phyloP scores from a whole-genome alignment of 768 basidiomycete genomes.

The Mycena alexandri region DNA sequence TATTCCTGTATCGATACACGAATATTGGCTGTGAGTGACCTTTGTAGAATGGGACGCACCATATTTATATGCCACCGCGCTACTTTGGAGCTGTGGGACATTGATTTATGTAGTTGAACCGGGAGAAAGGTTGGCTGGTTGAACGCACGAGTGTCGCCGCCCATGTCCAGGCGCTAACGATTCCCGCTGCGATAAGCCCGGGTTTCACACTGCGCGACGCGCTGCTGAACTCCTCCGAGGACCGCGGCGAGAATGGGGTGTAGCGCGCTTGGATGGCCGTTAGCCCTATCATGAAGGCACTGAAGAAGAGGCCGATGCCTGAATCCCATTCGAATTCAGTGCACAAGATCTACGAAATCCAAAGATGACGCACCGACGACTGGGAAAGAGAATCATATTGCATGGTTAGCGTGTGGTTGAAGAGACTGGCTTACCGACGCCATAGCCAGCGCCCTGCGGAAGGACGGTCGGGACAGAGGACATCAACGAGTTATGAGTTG shows the following conservation, averaged over 20 bases:
- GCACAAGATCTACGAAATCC: background rate
- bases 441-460: constrained; percentile 89
- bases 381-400: constrained; percentile 35
- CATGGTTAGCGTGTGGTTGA: background rate
- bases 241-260: constrained; percentile 82
- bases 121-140: background rate
- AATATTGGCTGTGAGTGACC: background rate
- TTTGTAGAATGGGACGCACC: constrained; percentile 50
- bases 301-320: constrained; percentile 93
- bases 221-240: constrained; percentile 86
- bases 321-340: background rate
- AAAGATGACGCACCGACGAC: constrained; percentile 60
- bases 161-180: constrained; percentile 95
- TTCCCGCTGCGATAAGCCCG: constrained; percentile 92
- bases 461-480: constrained; percentile 54
- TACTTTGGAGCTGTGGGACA: constrained; percentile 72
- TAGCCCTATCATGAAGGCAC: constrained; percentile 81
- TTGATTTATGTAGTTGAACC: background rate
- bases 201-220: constrained; percentile 90
- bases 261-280: constrained; percentile 89
- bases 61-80: constrained; percentile 87
- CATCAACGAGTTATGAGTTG: background rate
- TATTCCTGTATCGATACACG: constrained; percentile 58
- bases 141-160: constrained; percentile 75
- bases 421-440: constrained; percentile 52